Evolutionary conservation across 2,329 filamentous ascomycete species (phyloP), one percentile per base, ranked within the genome.

Genomic region (Beauveria caledonica): DNA sequence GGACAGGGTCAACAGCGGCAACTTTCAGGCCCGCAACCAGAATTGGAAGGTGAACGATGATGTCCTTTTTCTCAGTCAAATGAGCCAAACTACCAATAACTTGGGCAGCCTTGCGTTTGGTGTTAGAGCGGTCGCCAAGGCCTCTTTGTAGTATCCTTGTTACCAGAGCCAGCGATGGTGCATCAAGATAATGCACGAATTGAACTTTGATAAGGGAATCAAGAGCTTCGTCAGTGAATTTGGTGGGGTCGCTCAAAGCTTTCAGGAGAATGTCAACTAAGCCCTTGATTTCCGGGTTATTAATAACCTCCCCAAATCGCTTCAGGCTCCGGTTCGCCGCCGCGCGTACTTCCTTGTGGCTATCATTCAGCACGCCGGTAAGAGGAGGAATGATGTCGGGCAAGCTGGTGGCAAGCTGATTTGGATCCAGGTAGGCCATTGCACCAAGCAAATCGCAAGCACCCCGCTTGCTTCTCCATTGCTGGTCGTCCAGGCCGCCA

Each of bases 401-500:
- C 68, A 99, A 78, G 71, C 92, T 97, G 66, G 88, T 83, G 1
- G 94, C 92, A 19, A 99, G 83, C 72, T 99, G 94, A 65, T 97
- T 89, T 8, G 95, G 93, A 71, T 97, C 94, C 36, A 99, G 84
- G 71, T 99, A 99, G 5, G 94, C 95, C 94, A 99, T 99, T 64
- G 94, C 94, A 72, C 94, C 94, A 15, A 99, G 82, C 27, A 96
- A 86, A 71, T 99, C 94, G 70, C 94, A 99, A 58, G 94, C 94
- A 67, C 95, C 94, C 77, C 96, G 96, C 76, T 99, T 97, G 77
- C 92, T 97, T 69, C 94, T 88, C 94, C 94, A 99, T 73, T 97
- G 93, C 58, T 90, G 86, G 65, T 99, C 94, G 64, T 97, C 92
- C 10, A 99, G 84, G 61, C 95, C 94, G 65, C 94, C 87, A 2